These are phyloP conservation scores for Mortierella sp. DNA, from an alignment of 371 early-diverging fungal species.

Conservation along the genomic window DNA sequence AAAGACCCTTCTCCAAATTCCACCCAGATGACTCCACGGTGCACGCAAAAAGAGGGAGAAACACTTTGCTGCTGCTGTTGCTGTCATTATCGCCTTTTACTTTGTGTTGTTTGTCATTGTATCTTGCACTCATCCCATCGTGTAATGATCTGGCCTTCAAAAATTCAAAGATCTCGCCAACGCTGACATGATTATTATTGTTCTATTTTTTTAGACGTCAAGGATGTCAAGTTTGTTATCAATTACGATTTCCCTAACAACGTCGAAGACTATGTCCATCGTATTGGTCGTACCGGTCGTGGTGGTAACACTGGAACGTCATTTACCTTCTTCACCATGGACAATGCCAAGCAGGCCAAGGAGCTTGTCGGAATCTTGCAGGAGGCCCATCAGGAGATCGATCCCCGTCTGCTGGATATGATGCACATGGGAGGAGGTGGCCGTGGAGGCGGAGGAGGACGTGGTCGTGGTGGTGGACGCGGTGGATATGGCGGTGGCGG, in stretches of 20 bases:
- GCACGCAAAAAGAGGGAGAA: background rate
- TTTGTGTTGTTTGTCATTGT: background rate
- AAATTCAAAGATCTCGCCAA: background rate
- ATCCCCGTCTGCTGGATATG: conserved; percentile 88
- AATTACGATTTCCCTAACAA: conserved; percentile 98
- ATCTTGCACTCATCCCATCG: background rate
- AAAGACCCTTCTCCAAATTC: conserved; percentile 22
- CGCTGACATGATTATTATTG: conserved; percentile 16
- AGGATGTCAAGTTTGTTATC: conserved; percentile 96
- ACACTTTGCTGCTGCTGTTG: background rate
- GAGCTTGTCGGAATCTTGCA: conserved; percentile 93
- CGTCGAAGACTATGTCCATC: conserved; percentile 97
- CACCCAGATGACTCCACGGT: background rate
- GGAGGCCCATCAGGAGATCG: conserved; percentile 96
- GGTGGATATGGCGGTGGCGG: conserved; percentile 60
- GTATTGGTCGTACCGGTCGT: conserved; percentile 99
- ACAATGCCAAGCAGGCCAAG: conserved; percentile 91
- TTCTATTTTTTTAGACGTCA: conserved; percentile 76
- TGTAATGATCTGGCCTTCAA: background rate
- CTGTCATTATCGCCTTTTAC: background rate
- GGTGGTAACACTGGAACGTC: conserved; percentile 96
- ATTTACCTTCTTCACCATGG: conserved; percentile 97
- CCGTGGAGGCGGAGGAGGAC: conserved; percentile 66
- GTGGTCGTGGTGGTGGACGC: conserved; percentile 67
- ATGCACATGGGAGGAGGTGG: conserved; percentile 65